A percentile compares a stretch with the other conserved stretches of the same genome.
Conservation (phyloP, 1,139 yeast genomes). For the Protomyces lactucae-debilis region DNA sequence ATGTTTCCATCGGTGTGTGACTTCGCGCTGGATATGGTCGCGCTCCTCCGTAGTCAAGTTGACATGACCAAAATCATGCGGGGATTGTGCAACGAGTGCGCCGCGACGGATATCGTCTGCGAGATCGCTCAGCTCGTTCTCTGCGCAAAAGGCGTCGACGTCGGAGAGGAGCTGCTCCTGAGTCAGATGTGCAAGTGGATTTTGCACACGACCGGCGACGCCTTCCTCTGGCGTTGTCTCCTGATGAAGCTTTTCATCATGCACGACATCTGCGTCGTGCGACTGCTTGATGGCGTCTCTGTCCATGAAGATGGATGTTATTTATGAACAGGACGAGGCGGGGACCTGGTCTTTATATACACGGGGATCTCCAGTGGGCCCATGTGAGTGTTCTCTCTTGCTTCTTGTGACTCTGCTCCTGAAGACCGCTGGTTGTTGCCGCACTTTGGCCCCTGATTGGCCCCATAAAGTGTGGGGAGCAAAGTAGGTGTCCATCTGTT, state of each 20-base stretch:
- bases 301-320: not conserved
- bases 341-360: not conserved
- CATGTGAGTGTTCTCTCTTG: no score
- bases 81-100: constrained; percentile 70
- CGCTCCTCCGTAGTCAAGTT: constrained; percentile 59
- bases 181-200: constrained; percentile 59
- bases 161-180: constrained; percentile 62
- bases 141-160: constrained; percentile 63
- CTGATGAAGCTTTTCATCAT: not conserved
- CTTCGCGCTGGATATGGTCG: constrained; percentile 48
- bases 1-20: constrained; percentile 61
- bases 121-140: constrained; percentile 16
- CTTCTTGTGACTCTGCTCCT: no score
- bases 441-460: no score
- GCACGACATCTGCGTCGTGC: not conserved
- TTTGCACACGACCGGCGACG: constrained; percentile 39
- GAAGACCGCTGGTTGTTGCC: no score
- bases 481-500: no score
- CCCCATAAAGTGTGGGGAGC: no score
- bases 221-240: not conserved
- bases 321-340: not conserved
- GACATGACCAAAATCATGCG: constrained; percentile 57
- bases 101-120: constrained; percentile 54
- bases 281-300: not conserved
- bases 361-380: not conserved